These are phyloP conservation scores for Pichia sp. DNA, from an alignment of 1,139 yeast genomes.

Conservation along the genomic window DNA sequence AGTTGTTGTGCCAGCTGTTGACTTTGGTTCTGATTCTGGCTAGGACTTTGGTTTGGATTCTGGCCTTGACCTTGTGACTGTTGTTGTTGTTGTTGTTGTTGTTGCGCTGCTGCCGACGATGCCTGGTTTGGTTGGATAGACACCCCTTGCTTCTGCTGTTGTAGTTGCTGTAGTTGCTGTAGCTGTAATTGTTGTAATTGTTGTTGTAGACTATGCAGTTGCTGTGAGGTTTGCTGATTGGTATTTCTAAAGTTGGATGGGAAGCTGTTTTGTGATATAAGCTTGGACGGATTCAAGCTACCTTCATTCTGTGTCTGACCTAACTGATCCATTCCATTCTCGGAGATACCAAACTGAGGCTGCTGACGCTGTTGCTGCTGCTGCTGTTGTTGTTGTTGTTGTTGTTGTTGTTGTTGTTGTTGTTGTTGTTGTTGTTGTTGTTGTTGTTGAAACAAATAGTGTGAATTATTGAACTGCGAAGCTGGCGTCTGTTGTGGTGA, in stretches of 20 bases:
- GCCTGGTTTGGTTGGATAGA: constrained; percentile 16
- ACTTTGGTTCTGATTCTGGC: constrained; percentile 11
- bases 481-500: constrained; percentile 14
- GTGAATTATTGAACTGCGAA: constrained; percentile 16
- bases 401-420: too few relatives aligned
- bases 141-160: constrained; percentile 27
- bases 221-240: constrained; percentile 22
- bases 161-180: constrained; percentile 26
- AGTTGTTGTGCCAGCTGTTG: constrained; percentile 20
- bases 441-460: constrained; percentile 18
- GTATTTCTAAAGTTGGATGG: constrained; percentile 34
- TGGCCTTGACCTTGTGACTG: constrained; percentile 18
- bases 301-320: constrained; percentile 19
- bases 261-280: constrained; percentile 37
- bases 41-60: constrained; percentile 1
- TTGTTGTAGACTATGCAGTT: constrained; percentile 18
- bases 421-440: constrained; percentile 14
- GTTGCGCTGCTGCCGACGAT: not conserved
- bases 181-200: constrained; percentile 19
- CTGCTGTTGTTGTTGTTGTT: too few relatives aligned
- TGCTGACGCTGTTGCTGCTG: constrained; percentile 11
- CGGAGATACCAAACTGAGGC: constrained; percentile 4
- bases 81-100: constrained; percentile 13
- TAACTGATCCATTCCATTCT: constrained; percentile 8
- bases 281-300: constrained; percentile 33